Percentiles rank a stretch among this genome's conserved stretches.
Conservation (phyloP, 75 land plant genomes). For the Cryptomeria japonica region DNA sequence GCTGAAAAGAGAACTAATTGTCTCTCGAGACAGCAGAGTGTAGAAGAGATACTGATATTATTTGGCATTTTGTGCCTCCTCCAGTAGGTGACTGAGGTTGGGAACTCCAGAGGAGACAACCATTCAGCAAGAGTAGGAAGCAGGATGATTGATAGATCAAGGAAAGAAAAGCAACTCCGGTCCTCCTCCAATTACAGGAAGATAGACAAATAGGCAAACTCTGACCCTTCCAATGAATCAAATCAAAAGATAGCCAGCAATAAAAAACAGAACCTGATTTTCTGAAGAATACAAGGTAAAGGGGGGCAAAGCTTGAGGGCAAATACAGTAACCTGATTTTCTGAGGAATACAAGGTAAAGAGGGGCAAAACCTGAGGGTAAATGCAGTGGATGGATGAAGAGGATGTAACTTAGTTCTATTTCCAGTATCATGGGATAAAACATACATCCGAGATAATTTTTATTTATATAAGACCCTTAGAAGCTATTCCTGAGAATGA, state of each 20-base stretch:
- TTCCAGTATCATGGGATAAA: background rate
- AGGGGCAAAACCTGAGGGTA: too few relatives aligned
- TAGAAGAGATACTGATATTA: background rate
- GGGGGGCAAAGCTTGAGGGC: background rate
- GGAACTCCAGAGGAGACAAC: background rate
- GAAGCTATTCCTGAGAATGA: too few relatives aligned
- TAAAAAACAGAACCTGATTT: background rate
- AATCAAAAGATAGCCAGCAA: background rate
- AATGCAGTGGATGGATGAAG: background rate
- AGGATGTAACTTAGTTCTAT: background rate
- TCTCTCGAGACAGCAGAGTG: too few relatives aligned
- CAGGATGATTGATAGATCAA: background rate
- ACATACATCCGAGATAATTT: background rate
- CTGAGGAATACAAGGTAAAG: too few relatives aligned
- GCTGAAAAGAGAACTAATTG: background rate
- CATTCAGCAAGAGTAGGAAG: background rate
- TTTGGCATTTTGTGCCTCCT: background rate
- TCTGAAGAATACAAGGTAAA: background rate
- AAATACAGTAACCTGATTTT: too few relatives aligned
- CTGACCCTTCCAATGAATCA: background rate
- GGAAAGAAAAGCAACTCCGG: background rate
- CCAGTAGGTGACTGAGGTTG: background rate
- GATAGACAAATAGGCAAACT: background rate
- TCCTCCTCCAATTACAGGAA: background rate
- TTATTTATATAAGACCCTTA: too few relatives aligned